These are phyloP conservation scores for Moricandia arvensis DNA, from an alignment of 345 rosid genomes.

Conservation along the genomic window DNA sequence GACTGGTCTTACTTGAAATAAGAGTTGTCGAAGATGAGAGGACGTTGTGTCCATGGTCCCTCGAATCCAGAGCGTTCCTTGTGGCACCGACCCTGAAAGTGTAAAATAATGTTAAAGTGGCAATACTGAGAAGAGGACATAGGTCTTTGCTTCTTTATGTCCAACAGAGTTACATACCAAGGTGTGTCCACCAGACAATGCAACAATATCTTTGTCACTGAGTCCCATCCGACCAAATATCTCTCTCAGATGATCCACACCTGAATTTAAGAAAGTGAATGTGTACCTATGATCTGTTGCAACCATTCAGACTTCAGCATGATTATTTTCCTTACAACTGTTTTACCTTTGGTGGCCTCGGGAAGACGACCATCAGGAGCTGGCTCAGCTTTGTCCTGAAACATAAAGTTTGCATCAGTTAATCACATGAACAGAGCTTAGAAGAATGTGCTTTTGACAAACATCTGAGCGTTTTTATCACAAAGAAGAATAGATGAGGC, in stretches of 20 bases:
- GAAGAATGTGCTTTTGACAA: not conserved
- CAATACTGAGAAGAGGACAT: not conserved
- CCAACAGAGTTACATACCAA: conserved; percentile 49
- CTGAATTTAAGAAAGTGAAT: conserved; percentile 35
- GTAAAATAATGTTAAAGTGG: not conserved
- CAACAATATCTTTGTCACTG: conserved; percentile 78
- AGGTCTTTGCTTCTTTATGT: not conserved
- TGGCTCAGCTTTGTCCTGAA: conserved; percentile 75
- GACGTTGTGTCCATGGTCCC: conserved; percentile 86
- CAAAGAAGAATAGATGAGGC: not conserved
- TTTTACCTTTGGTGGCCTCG: conserved; percentile 66
- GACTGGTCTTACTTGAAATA: conserved; percentile 62
- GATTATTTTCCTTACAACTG: not conserved
- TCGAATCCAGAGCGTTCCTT: conserved; percentile 94
- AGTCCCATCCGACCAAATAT: conserved; percentile 93
- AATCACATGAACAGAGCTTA: not conserved
- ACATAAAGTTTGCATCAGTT: not conserved
- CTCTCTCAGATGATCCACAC: conserved; percentile 75
- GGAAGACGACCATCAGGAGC: conserved; percentile 97
- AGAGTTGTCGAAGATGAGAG: conserved; percentile 81
- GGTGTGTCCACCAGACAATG: conserved; percentile 85
- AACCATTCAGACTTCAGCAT: not conserved
- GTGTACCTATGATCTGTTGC: not conserved
- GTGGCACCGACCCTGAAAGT: conserved; percentile 82
- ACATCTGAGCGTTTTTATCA: not conserved